Evolutionary conservation across 257 asterid genomes (phyloP).

Genomic region (Solanum sejunctum): DNA sequence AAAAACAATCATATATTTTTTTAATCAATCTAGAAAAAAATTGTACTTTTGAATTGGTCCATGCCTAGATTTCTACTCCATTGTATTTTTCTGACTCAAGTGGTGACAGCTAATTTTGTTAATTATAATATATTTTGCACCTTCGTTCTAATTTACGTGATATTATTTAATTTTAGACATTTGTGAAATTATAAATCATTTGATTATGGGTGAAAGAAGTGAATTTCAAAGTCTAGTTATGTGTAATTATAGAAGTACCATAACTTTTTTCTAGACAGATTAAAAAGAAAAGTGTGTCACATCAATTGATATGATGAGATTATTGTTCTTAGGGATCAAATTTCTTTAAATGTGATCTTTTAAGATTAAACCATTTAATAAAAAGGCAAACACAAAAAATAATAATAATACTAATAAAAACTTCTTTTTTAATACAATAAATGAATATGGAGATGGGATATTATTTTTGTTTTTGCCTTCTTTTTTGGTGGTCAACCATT

Average conservation of each 20-base stretch:
- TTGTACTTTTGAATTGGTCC: background rate
- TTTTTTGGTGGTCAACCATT: background rate
- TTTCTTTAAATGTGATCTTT: background rate
- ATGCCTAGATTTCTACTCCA: background rate
- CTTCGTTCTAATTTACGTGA: background rate
- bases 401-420: background rate
- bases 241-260: background rate
- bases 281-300: background rate
- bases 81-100: background rate
- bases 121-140: background rate
- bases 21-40: background rate
- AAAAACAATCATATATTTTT: background rate
- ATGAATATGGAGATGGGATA: background rate
- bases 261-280: background rate
- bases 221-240: background rate
- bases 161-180: accelerated
- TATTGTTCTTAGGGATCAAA: background rate
- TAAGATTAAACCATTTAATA: background rate
- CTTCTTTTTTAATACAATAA: background rate
- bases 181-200: background rate
- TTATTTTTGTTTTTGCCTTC: background rate
- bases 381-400: background rate
- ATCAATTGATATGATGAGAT: background rate
- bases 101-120: background rate
- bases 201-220: background rate